A percentile compares a stretch with the other conserved stretches of the same genome.
Evolutionary conservation across 1,284 basidiomycete species (phyloP).

Genomic region (Apiotrichum brassicae): DNA sequence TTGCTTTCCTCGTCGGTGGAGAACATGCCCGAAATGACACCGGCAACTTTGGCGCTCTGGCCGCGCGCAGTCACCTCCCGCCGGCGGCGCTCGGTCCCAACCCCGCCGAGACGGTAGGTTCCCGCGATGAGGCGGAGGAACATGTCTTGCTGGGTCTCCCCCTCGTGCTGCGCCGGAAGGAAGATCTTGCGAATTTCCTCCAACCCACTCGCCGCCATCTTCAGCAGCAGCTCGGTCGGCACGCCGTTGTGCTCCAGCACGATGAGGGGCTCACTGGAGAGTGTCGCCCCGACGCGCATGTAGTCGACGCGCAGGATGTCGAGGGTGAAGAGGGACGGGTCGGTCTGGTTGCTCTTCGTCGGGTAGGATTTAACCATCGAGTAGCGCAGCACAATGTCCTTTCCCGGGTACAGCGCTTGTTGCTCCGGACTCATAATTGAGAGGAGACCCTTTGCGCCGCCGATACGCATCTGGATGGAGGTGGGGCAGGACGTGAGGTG

Average conservation of each 20-base stretch:
- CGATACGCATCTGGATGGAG: conserved; percentile 33
- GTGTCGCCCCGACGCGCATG: conserved; percentile 20
- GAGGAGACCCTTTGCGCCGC: conserved; percentile 37
- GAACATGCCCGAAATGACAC: conserved; percentile 7
- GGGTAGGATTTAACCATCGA: conserved; percentile 37
- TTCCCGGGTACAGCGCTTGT: conserved; percentile 17
- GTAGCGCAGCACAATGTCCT: conserved; percentile 29
- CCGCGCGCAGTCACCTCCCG: conserved; percentile 13
- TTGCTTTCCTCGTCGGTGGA: not conserved
- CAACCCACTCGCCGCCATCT: conserved; percentile 17
- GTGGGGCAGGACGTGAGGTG: conserved; percentile 16
- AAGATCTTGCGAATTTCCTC: conserved; percentile 21
- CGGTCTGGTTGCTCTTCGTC: conserved; percentile 6
- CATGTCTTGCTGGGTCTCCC: conserved; percentile 22
- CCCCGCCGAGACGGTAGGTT: conserved; percentile 26
- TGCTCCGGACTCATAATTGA: conserved; percentile 28
- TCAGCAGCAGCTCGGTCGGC: conserved; percentile 17
- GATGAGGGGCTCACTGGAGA: conserved; percentile 31
- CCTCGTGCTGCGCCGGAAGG: conserved; percentile 6
- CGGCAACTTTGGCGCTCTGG: conserved; percentile 23
- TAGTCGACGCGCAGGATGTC: conserved; percentile 27
- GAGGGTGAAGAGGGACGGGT: conserved; percentile 26
- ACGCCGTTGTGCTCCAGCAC: conserved; percentile 30
- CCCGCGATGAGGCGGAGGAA: conserved; percentile 14
- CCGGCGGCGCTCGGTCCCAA: conserved; percentile 25